Evolutionary conservation across 306 rosid genomes (phyloP).

Genomic region (Myrica gale): DNA sequence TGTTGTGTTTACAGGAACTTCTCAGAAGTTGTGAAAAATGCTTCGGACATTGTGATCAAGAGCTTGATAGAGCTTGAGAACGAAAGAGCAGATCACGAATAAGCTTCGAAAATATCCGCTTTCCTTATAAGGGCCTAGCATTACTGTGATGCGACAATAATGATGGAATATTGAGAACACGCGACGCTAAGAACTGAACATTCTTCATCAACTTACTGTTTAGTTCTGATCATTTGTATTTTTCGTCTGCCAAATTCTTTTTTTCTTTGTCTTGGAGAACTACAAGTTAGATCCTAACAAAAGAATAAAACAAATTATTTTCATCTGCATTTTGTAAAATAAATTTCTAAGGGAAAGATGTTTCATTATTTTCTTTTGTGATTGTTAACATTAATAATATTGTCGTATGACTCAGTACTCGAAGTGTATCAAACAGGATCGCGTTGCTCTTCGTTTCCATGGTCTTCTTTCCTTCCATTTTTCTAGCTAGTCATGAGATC

Average conservation of each 20-base stretch:
- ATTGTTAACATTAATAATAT: too few species aligned
- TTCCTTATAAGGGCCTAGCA: not conserved
- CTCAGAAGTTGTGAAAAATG: conserved; percentile 56
- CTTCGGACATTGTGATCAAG: conserved; percentile 55
- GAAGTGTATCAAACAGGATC: too few species aligned
- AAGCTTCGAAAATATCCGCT: conserved; percentile 20
- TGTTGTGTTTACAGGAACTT: conserved; percentile 49
- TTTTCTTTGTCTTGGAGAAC: not conserved
- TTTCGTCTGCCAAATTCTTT: not conserved
- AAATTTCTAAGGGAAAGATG: too few species aligned
- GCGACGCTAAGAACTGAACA: not conserved
- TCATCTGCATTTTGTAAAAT: too few species aligned
- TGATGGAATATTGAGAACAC: not conserved
- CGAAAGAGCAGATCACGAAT: conserved; percentile 31
- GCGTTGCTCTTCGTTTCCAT: too few species aligned
- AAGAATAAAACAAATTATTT: too few species aligned
- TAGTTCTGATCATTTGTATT: not conserved
- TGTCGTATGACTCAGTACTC: too few species aligned
- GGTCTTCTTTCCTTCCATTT: too few species aligned
- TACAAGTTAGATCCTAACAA: too few species aligned
- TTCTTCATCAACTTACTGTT: not conserved
- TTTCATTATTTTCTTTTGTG: too few species aligned
- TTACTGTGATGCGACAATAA: not conserved
- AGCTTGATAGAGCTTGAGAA: conserved; percentile 65
- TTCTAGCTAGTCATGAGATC: too few species aligned